Base-by-base conservation (phyloP, 768 basidiomycete genomes). In the Podaxis carcinomalis region DNA sequence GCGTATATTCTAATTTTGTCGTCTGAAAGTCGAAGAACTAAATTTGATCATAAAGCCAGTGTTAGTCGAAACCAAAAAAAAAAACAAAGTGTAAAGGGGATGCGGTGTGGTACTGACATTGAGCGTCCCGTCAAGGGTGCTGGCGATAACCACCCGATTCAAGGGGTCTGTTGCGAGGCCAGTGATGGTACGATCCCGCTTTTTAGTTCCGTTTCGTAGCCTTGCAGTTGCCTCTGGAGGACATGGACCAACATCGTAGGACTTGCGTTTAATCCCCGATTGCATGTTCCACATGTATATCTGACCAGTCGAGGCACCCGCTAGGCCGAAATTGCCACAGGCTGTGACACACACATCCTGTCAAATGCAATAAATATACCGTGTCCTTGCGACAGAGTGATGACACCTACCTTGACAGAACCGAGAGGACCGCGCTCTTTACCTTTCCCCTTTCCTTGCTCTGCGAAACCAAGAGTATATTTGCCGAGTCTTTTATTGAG, bases 1-100 rank as follows among this genome's bases (percentile, higher is more conserved):
- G 59, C 0, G 86, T 86, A 56, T 88, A 75, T 62, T 89, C 83
- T 61, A 93, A 76, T 67, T 85, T 85, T 9, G 92, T 85, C 2
- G 89, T 87, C 68, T 96, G 93, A 73, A 99, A 98, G 71, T 98
- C 91, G 67, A 98, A 99, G 77, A 98, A 98, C 95, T 99, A 56
- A 40, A 63, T 35, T 35, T 28, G 28, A 51, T 57, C 46, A 51
- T 2, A 21, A n/a, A 36, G 36, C 21, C 23, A 10, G 25, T 27
- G 54, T 63, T 44, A 66, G 47, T 47, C 49, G 21, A 37, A 21
- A 35, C 32, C 11, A 58, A 16, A 42, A 57, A 23, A 23, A 23
- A 23, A 56, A 56, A 21, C 53, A 19, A 4, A 35, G 32, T 9
- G 47, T 25, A n/a, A 54, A 5, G 47, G 5, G 50, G 56, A 4